Base-by-base conservation (phyloP, 2,329 filamentous ascomycete species). In the Colletotrichum agaves region DNA sequence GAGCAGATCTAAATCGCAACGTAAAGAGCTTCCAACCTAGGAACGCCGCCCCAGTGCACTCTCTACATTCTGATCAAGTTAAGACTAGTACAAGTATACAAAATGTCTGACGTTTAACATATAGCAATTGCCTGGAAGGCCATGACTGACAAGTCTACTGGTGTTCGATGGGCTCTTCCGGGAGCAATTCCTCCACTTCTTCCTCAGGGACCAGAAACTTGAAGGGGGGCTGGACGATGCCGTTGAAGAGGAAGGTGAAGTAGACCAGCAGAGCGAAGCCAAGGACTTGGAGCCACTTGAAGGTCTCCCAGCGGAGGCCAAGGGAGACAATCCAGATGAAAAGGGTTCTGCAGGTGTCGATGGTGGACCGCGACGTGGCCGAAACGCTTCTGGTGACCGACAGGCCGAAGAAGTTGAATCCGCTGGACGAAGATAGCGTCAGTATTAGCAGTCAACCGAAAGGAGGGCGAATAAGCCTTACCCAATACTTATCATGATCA, bases 401-500 rank as follows among this genome's bases (percentile, higher is more conserved):
- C 10, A 99, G 87, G 7, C 96, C 96, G 79, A 99, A 99, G 84
- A 97, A 99, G 82, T 99, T 99, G 87, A 98, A 99, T 61, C 95
- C 94, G 71, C 93, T 97, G 35, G 11, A 49, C 6, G 13, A 46
- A 17, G 19, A n/a, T 6, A 7, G 37, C 52, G 33, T 72, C 70
- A 69, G 63, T 31, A n/a, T 50, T 12, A 69, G 71, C 72, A 12
- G 11, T 62, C 47, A n/a, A 15, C 11, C 19, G 10, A n/a, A 2
- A 17, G 13, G 21, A 19, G 10, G 19, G 21, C n/a, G 10, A 21
- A 12, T 31, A 17, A 19, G 11, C 8, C 88, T 77, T 88, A 97
- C 92, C 95, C 95, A 74, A 99, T 99, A 75, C 93, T 97, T 72
- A 99, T 87, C 96, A 99, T 99, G 77, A 98, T 98, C 66, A 97